These are phyloP conservation scores for Ambrosiella cleistominuta DNA, from an alignment of 2,329 filamentous ascomycete genomes.

Conservation along the genomic window DNA sequence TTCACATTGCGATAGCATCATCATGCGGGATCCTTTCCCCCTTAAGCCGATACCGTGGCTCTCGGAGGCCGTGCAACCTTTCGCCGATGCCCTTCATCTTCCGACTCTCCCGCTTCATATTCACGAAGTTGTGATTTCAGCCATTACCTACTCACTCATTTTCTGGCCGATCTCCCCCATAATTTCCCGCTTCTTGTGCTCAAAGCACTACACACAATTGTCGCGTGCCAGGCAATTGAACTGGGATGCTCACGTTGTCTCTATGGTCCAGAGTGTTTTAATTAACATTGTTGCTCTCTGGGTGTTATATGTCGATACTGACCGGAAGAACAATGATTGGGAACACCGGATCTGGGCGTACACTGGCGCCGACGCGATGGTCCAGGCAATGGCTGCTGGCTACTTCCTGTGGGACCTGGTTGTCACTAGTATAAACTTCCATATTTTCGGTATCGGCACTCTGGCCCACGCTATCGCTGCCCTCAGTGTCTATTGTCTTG, in stretches of 20 bases:
- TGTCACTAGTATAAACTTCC: conserved; percentile 48
- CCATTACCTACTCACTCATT: conserved; percentile 50
- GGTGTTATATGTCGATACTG: conserved; percentile 51
- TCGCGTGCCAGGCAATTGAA: conserved; percentile 47
- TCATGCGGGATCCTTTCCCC: conserved; percentile 59
- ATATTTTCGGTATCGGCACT: conserved; percentile 59
- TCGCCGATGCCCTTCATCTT: conserved; percentile 43
- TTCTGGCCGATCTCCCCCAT: conserved; percentile 49
- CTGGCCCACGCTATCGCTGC: conserved; percentile 62
- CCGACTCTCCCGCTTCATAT: conserved; percentile 56
- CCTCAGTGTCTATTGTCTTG: conserved; percentile 55
- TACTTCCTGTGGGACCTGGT: conserved; percentile 76
- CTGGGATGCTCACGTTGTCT: conserved; percentile 77
- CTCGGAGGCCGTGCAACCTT: conserved; percentile 39
- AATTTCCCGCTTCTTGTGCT: conserved; percentile 44
- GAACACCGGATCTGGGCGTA: conserved; percentile 62
- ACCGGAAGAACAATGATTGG: conserved; percentile 48
- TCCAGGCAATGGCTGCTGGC: conserved; percentile 59
- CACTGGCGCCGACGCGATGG: conserved; percentile 50
- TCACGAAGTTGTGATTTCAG: conserved; percentile 55
- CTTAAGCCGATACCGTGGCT: conserved; percentile 42
- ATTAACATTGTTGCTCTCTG: conserved; percentile 60
- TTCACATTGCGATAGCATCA: conserved; percentile 12
- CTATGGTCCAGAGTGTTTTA: conserved; percentile 56
- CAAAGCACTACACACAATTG: conserved; percentile 46